These are phyloP conservation scores for Cutaneotrichosporon daszewskae DNA, from an alignment of 1,284 basidiomycete genomes.

Conservation along the genomic window DNA sequence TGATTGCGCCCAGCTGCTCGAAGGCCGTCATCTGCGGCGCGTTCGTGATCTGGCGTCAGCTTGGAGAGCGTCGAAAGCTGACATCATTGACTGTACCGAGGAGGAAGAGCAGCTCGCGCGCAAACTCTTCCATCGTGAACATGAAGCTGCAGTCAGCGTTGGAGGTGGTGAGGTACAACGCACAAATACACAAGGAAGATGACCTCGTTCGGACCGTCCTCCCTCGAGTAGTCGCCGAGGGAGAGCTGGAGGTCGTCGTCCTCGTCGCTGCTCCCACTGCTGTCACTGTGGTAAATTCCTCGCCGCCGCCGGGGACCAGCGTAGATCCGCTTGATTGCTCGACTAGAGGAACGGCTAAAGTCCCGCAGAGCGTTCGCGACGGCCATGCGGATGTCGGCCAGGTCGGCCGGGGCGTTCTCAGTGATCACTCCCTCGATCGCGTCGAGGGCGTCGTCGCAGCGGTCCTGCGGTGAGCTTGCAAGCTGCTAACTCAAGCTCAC, in stretches of 20 bases:
- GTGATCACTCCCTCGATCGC: conserved; percentile 34
- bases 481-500: conserved; percentile 50
- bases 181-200: conserved; percentile 87
- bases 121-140: conserved; percentile 88
- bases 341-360: conserved; percentile 63
- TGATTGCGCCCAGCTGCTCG: conserved; percentile 29
- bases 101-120: conserved; percentile 70
- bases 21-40: conserved; percentile 23
- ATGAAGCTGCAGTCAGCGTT: conserved; percentile 68
- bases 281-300: conserved; percentile 30
- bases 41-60: conserved; percentile 28
- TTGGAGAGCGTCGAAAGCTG: background rate
- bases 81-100: conserved; percentile 69
- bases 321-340: conserved; percentile 72
- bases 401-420: conserved; percentile 4
- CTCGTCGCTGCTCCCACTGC: conserved; percentile 15
- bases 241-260: conserved; percentile 9
- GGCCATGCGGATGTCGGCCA: conserved; percentile 53
- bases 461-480: conserved; percentile 15
- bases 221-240: conserved; percentile 3
- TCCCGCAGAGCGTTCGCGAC: conserved; percentile 64
- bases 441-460: conserved; percentile 39
- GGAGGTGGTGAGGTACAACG: conserved; percentile 41
- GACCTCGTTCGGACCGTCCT: conserved; percentile 48
- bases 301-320: conserved; percentile 46